phyloP scores from a whole-genome alignment of 164 flowering plant species.

The Brasenia schreberi region DNA sequence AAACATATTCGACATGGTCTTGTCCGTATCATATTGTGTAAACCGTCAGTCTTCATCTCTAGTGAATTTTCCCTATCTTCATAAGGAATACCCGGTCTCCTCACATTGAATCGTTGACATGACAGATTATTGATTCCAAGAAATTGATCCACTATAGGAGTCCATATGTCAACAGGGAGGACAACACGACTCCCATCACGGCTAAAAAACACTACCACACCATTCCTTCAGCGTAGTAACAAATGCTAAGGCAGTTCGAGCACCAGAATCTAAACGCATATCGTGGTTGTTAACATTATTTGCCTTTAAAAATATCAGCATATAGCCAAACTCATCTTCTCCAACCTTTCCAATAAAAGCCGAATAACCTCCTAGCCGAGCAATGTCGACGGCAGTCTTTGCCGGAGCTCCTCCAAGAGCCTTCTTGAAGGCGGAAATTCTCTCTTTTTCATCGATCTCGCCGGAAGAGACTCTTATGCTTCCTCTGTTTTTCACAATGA shows the following conservation, averaged over 20 bases:
- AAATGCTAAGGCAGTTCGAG: no score
- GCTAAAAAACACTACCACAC: no score
- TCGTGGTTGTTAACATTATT: slow-evolving; percentile 78
- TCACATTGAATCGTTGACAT: no score
- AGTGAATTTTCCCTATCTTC: no score
- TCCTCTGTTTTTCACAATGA: background rate
- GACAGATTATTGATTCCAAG: no score
- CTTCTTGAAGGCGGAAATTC: slow-evolving; percentile 85
- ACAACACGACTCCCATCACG: no score
- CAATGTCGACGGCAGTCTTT: slow-evolving; percentile 91
- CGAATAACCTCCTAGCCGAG: slow-evolving; percentile 90
- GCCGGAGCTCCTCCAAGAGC: slow-evolving; percentile 99
- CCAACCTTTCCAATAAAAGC: slow-evolving; percentile 99
- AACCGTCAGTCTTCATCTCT: no score
- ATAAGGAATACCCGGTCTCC: no score
- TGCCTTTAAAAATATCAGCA: slow-evolving; percentile 86
- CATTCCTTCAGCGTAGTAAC: slow-evolving; percentile 65
- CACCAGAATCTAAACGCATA: slow-evolving; percentile 92
- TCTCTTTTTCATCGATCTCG: slow-evolving; percentile 37
- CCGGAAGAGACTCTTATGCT: slow-evolving; percentile 28
- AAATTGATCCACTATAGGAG: no score
- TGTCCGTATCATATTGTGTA: no score
- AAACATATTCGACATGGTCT: no score
- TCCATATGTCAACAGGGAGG: no score
- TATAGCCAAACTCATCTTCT: slow-evolving; percentile 96